Evolutionary conservation across 2,329 filamentous ascomycete genomes (phyloP), one percentile per base, ranked within the genome.

Genomic region (Bipolaris sorokiniana): DNA sequence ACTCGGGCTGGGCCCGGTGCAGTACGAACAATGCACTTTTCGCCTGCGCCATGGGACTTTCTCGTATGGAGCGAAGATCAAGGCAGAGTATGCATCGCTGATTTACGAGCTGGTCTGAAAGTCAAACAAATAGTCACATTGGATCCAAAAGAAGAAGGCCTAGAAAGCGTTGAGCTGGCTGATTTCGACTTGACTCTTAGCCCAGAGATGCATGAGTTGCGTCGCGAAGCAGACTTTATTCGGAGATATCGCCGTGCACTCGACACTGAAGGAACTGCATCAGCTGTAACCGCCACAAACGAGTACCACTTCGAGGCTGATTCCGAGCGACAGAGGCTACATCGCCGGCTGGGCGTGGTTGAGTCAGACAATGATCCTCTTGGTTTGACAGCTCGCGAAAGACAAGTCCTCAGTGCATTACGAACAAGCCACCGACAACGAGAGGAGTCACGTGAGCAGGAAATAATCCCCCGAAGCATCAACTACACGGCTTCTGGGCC

Each of bases 61-160:
- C 80, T 99, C 38, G 90, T 96, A 6, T 98, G 95, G 93, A 91
- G 92, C 7, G 95, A 99, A 76, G 91, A 97, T 68, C 88, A 90
- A 61, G 90, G 89, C 3, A 83, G 87, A 54, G 82, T 93, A 15
- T 91, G 90, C 36, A 81, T 94, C 37, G 89, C 89, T 5, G 91
- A 95, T 74, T 78, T 91, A 48, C 84, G 90, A 28, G 84, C 81
- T 64, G 85, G 88, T 20, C 87, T 91, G 60, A 80, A 83, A 45
- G 82, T 86, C 49, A 86, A 88, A 44, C 91, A 95, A 71, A 83
- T 90, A 31, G 80, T 95, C 28, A 79, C 84, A 26, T 81, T 94
- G 40, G 84, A 88, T 63, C 80, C 81, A 13, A 81, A 85, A 50
- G 78, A 80, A 28, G 82, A 84, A 23, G 82, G 81, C 3, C 83